phyloP scores from a whole-genome alignment of 164 flowering plant species.

The Protea cynaroides region DNA sequence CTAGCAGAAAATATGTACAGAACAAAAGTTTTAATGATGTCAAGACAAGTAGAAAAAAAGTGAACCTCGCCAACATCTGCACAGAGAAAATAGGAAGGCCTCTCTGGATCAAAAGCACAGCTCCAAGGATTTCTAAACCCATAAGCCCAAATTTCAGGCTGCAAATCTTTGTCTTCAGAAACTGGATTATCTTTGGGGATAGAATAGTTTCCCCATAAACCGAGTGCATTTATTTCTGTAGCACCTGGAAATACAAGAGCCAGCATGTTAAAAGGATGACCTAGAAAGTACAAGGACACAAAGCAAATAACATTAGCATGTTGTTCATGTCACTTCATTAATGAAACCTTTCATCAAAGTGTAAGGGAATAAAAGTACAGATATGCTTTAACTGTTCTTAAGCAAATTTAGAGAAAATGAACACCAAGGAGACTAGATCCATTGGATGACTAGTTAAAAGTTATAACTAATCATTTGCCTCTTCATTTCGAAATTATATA shows the following conservation, averaged over 20 bases:
- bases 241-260: constrained; percentile 41
- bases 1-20: too few relatives aligned
- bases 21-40: background rate
- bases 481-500: too few relatives aligned
- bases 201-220: constrained; percentile 92
- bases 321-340: background rate
- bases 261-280: constrained; percentile 1
- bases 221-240: constrained; percentile 37
- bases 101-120: constrained; percentile 84
- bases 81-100: constrained; percentile 85
- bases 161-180: constrained; percentile 42
- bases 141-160: constrained; percentile 85
- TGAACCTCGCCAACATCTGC: constrained; percentile 86
- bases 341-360: background rate
- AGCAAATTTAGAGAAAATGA: too few relatives aligned
- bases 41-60: constrained; percentile 1
- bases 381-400: too few relatives aligned
- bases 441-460: too few relatives aligned
- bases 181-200: constrained; percentile 83
- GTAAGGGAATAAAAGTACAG: too few relatives aligned
- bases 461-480: too few relatives aligned
- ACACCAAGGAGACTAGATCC: too few relatives aligned
- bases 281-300: background rate
- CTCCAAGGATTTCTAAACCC: constrained; percentile 97
- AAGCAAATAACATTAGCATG: background rate